Conservation (phyloP, 345 rosid genomes). For the Cardamine chenopodiifolia region DNA sequence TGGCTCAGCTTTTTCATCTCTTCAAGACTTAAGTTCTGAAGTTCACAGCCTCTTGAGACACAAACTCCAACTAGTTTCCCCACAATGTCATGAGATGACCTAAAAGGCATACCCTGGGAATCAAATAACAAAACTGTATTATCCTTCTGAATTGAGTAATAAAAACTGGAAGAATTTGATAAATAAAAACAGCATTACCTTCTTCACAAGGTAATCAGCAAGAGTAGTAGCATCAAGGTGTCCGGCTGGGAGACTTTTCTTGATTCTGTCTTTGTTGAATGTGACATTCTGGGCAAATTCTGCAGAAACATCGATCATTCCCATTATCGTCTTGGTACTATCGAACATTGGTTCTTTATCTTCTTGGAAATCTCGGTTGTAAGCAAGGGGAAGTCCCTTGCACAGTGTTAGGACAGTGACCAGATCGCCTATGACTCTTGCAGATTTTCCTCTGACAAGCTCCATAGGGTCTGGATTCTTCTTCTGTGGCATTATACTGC, state of each 20-base stretch:
- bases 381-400: slow-evolving; percentile 98
- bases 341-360: slow-evolving; percentile 94
- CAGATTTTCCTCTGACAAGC: slow-evolving; percentile 95
- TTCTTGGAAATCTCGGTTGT: slow-evolving; percentile 97
- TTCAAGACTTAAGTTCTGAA: slow-evolving; percentile 69
- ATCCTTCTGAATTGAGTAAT: background rate
- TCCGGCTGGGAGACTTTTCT: slow-evolving; percentile 82
- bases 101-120: slow-evolving; percentile 81
- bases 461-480: slow-evolving; percentile 99
- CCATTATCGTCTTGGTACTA: slow-evolving; percentile 77
- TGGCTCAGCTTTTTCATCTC: slow-evolving; percentile 67
- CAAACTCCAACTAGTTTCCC: slow-evolving; percentile 89
- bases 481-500: slow-evolving; percentile 99
- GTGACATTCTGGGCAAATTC: slow-evolving; percentile 87
- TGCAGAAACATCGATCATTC: slow-evolving; percentile 93
- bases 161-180: background rate
- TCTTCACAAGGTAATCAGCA: slow-evolving; percentile 91
- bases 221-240: slow-evolving; percentile 95
- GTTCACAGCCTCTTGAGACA: slow-evolving; percentile 68
- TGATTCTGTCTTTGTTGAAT: slow-evolving; percentile 67
- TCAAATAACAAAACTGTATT: background rate
- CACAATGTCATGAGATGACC: slow-evolving; percentile 92
- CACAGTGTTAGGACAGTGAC: slow-evolving; percentile 83
- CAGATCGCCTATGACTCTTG: slow-evolving; percentile 77
- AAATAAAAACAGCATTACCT: slow-evolving; percentile 47